A percentile compares a stretch with the other conserved stretches of the same genome.
Conservation (phyloP, 2,329 filamentous ascomycete species). For the Furcasterigmium sp. region DNA sequence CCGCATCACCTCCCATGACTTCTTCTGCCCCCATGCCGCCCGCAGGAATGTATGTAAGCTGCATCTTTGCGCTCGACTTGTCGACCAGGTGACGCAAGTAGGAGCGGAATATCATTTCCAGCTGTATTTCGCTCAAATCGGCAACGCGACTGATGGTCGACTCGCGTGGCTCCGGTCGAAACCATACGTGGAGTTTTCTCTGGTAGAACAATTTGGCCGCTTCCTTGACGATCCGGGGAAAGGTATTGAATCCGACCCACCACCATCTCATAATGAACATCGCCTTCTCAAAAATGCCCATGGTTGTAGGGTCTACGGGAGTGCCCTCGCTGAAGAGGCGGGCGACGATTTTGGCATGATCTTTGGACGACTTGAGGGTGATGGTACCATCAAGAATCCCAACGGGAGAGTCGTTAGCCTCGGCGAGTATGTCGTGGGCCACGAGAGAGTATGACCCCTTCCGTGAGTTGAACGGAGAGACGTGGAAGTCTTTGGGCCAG, state of each 20-base stretch:
- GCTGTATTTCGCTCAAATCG: slow-evolving; percentile 37
- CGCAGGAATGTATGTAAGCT: slow-evolving; percentile 48
- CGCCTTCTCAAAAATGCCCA: slow-evolving; percentile 36
- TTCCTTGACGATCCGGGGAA: slow-evolving; percentile 60
- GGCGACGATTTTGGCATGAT: slow-evolving; percentile 55
- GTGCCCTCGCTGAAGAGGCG: slow-evolving; percentile 48
- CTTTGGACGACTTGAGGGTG: slow-evolving; percentile 54
- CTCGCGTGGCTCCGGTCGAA: slow-evolving; percentile 55
- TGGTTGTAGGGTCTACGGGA: slow-evolving; percentile 41
- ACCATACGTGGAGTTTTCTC: slow-evolving; percentile 57
- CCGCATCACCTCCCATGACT: not conserved
- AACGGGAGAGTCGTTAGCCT: slow-evolving; percentile 20
- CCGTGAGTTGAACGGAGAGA: slow-evolving; percentile 68
- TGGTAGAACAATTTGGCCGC: slow-evolving; percentile 52
- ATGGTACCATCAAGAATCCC: slow-evolving; percentile 52
- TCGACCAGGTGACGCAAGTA: slow-evolving; percentile 47
- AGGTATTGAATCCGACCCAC: slow-evolving; percentile 63
- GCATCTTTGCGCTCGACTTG: slow-evolving; percentile 34
- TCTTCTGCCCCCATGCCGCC: slow-evolving; percentile 26
- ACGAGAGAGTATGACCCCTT: slow-evolving; percentile 48
- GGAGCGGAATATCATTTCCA: slow-evolving; percentile 41
- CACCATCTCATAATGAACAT: slow-evolving; percentile 53
- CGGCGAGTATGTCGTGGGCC: slow-evolving; percentile 41
- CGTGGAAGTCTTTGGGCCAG: slow-evolving; percentile 70
- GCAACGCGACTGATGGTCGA: slow-evolving; percentile 50